Evolutionary conservation across 768 basidiomycete species (phyloP).

Genomic region (Mycena maculata): DNA sequence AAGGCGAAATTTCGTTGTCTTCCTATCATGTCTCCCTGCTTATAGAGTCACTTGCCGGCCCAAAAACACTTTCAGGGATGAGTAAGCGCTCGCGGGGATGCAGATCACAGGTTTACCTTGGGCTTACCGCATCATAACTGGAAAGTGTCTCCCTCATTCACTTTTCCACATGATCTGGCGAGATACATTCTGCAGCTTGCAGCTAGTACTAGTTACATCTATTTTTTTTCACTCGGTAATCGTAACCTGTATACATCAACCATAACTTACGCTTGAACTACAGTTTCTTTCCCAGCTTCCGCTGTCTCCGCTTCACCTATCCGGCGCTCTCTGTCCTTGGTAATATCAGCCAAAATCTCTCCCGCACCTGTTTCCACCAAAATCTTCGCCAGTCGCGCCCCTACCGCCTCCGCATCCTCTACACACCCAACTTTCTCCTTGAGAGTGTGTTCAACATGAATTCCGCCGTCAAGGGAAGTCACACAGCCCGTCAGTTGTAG

Average conservation of each 20-base stretch:
- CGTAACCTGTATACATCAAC: not conserved
- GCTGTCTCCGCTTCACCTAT: constrained; percentile 53
- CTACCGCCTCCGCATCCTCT: constrained; percentile 74
- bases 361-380: constrained; percentile 80
- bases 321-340: constrained; percentile 66
- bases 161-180: constrained; percentile 35
- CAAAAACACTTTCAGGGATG: constrained; percentile 53
- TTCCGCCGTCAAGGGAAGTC: constrained; percentile 80
- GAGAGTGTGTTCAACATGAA: constrained; percentile 76
- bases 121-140: constrained; percentile 35
- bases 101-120: constrained; percentile 54
- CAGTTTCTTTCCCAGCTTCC: constrained; percentile 39
- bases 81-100: constrained; percentile 80
- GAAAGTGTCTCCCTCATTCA: constrained; percentile 18
- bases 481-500: constrained; percentile 85
- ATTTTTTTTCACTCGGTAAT: constrained; percentile 1
- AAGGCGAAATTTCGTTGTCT: constrained; percentile 9
- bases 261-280: constrained; percentile 23
- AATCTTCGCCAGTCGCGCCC: constrained; percentile 70
- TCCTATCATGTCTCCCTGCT: constrained; percentile 64
- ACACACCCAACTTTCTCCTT: constrained; percentile 60
- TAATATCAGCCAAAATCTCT: constrained; percentile 87
- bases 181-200: constrained; percentile 41
- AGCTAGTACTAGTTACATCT: constrained; percentile 1
- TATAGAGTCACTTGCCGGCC: constrained; percentile 81